phyloP scores from a whole-genome alignment of 2,329 filamentous ascomycete genomes.

The Xylariaceae sp. region DNA sequence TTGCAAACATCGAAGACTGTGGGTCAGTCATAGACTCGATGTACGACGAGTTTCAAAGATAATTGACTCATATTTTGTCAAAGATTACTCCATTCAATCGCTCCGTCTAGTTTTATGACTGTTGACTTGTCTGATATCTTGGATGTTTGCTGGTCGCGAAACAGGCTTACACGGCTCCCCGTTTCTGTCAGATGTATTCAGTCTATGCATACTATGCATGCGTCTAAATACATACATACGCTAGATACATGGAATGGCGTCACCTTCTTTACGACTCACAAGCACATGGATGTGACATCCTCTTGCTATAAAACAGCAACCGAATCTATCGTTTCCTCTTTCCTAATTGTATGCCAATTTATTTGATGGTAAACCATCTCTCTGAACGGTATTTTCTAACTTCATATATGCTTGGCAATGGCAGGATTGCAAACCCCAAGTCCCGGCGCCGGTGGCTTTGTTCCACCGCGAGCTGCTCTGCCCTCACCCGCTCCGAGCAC shows the following conservation, averaged over 20 bases:
- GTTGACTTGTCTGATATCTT: no score
- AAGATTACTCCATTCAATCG: no score
- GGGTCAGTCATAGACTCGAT: no score
- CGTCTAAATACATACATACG: neutral
- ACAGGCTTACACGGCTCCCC: no score
- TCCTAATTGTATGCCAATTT: neutral
- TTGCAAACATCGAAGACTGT: no score
- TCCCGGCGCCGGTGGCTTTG: conserved; percentile 43
- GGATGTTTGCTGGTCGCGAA: no score
- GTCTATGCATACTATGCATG: neutral
- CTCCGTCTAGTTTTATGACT: no score
- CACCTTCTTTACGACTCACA: neutral
- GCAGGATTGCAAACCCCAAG: conserved; percentile 16
- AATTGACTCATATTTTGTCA: no score
- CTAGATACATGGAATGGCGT: neutral
- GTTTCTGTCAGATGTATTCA: neutral
- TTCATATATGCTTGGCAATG: conserved; percentile 17
- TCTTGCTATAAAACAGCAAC: neutral
- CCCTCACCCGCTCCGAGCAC: conserved; percentile 52
- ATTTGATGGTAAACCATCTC: no score
- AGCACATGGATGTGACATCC: neutral
- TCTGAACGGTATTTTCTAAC: no score
- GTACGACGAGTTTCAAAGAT: no score
- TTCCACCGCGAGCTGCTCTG: conserved; percentile 38
- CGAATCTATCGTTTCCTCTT: neutral